Base-by-base conservation (phyloP, 331 rosid genomes). In the Acacia pycnantha region DNA sequence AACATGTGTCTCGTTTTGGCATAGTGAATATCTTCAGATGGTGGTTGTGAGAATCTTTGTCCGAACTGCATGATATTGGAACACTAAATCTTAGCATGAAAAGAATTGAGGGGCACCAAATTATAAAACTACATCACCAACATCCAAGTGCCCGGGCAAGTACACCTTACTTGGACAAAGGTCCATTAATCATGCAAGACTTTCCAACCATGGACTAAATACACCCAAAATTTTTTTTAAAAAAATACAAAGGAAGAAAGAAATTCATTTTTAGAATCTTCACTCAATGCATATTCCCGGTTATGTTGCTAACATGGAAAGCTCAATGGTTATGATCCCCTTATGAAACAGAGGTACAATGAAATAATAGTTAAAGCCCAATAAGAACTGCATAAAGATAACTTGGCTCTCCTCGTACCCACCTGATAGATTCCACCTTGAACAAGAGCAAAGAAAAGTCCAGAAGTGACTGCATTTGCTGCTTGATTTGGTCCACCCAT, bases 341-440 rank as follows among this genome's bases (percentile, higher is more conserved):
- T 9, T 11, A 76, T 44, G 26, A 83, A 76, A 70, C 29, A 46
- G 61, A 56, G 58, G 62, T 26, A 67, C 40, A 71, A 65, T 46
- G 46, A 37, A 37, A 37, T 24, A 53, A 53, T 59, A 24, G 65
- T 51, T 53, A 58, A n/a, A 26, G 68, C 33, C 71, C 10, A 4
- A 21, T 41, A 64, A 16, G 75, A 68, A 46, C 56, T 22, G 69
- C 43, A 64, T 14, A 72, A 54, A 81, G 44, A 79, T 27, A 74
- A 5, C 66, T 48, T 74, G 53, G 9, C 59, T 77, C 10, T 27
- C n/a, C 27, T 66, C n/a, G 67, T 44, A 83, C 94, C 79, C 74
- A 96, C 98, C 97, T 94, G 90, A 85, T 88, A 96, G 77, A 96
- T 83, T 65, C 99, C 99, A 79, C 99, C 99, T 88, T 96, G 99